Conservation (phyloP, 345 rosid genomes). For the Hibiscus trionum region DNA sequence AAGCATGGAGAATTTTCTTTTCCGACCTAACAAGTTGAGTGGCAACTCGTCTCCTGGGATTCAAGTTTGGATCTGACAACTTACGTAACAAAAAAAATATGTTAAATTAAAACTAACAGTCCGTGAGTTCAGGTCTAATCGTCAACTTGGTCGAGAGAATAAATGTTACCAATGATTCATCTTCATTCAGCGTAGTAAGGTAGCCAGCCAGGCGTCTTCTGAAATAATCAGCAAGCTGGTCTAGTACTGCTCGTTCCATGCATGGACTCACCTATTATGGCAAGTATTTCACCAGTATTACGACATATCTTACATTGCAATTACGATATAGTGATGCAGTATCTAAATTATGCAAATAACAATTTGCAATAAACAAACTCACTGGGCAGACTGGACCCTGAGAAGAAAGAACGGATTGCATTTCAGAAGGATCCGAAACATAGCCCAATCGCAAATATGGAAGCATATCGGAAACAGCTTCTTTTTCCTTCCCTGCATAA, state of each 20-base stretch:
- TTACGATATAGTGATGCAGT: background rate
- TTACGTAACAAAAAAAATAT: conserved; percentile 14
- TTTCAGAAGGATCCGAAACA: conserved; percentile 84
- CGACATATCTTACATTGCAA: conserved; percentile 1
- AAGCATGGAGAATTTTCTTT: conserved; percentile 81
- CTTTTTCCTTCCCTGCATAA: conserved; percentile 76
- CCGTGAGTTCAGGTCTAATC: background rate
- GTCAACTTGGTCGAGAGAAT: conserved; percentile 6
- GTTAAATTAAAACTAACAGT: conserved; percentile 5
- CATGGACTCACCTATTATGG: conserved; percentile 75
- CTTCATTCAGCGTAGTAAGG: conserved; percentile 75
- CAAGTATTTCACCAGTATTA: conserved; percentile 14
- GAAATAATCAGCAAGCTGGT: conserved; percentile 80
- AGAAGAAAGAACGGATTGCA: conserved; percentile 89
- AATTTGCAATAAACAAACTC: conserved; percentile 25
- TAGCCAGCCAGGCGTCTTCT: conserved; percentile 61
- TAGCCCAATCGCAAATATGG: conserved; percentile 86
- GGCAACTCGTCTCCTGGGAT: conserved; percentile 83
- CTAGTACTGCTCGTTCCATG: conserved; percentile 83
- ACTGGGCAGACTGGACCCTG: conserved; percentile 94
- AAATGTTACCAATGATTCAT: conserved; percentile 56
- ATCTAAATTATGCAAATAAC: background rate
- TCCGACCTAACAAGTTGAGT: conserved; percentile 81
- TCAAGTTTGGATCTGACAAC: conserved; percentile 68
- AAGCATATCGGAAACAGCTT: conserved; percentile 76